These are phyloP conservation scores for Candida pseudofarinosa DNA, from an alignment of 805 yeast genomes.

Conservation along the genomic window DNA sequence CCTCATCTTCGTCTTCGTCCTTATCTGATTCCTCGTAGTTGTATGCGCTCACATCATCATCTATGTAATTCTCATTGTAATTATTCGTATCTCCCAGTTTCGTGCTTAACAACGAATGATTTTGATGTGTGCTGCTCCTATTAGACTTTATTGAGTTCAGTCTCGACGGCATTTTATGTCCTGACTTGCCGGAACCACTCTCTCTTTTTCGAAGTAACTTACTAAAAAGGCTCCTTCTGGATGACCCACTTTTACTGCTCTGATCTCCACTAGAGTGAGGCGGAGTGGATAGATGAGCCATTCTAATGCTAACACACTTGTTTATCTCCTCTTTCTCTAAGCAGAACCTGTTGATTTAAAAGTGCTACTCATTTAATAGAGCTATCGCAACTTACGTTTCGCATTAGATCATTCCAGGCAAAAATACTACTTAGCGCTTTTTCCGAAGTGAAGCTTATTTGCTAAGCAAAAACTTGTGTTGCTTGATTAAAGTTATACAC, in stretches of 20 bases:
- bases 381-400: not conserved
- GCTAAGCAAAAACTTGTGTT: too few species aligned
- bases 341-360: too few species aligned
- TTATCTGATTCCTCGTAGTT: constrained; percentile 21
- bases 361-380: too few species aligned
- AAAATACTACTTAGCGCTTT: too few species aligned
- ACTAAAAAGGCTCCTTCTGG: constrained; percentile 1
- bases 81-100: not conserved
- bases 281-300: constrained; percentile 5
- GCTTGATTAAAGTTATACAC: too few species aligned
- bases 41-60: constrained; percentile 21
- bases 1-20: constrained; percentile 7
- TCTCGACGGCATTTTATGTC: not conserved
- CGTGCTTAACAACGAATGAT: not conserved
- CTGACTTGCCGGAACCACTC: not conserved
- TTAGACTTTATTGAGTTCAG: not conserved
- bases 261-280: not conserved
- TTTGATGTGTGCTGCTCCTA: not conserved
- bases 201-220: not conserved
- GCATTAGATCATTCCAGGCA: not conserved
- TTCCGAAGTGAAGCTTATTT: too few species aligned
- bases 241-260: not conserved
- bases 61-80: constrained; percentile 10
- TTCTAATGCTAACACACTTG: not conserved
- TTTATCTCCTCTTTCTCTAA: too few species aligned